Conservation (phyloP, 2,329 filamentous ascomycete species). For the Lasiodiplodia theobromae region DNA sequence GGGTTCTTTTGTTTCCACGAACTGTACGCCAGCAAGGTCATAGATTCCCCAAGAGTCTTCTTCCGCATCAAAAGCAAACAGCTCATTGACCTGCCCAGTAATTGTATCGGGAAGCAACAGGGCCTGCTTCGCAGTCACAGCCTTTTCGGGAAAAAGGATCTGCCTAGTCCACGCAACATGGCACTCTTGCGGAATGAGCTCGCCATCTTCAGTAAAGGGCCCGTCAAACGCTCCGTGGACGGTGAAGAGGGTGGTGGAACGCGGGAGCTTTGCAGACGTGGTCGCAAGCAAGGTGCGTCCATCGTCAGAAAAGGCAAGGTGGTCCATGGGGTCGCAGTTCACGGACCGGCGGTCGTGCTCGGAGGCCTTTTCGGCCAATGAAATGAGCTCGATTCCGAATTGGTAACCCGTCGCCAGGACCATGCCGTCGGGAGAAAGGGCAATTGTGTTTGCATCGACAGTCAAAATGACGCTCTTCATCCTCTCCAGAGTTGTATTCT, state of each 20-base stretch:
- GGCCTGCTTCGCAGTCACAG: constrained; percentile 47
- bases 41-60: constrained; percentile 51
- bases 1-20: constrained; percentile 49
- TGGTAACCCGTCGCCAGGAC: constrained; percentile 86
- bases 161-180: constrained; percentile 48
- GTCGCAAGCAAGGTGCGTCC: constrained; percentile 49
- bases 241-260: constrained; percentile 47
- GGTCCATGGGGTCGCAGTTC: constrained; percentile 46
- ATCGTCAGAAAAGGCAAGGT: constrained; percentile 49
- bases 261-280: constrained; percentile 44
- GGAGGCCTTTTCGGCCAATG: constrained; percentile 67
- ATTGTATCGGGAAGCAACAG: constrained; percentile 48
- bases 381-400: constrained; percentile 87
- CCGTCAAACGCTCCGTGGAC: constrained; percentile 49
- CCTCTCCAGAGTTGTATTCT: constrained; percentile 64
- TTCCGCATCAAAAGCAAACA: constrained; percentile 51
- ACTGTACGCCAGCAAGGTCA: constrained; percentile 47
- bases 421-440: constrained; percentile 79
- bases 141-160: constrained; percentile 50
- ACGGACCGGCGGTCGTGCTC: constrained; percentile 45
- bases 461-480: constrained; percentile 78
- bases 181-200: constrained; percentile 45
- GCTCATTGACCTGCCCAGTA: constrained; percentile 48
- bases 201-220: constrained; percentile 49
- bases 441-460: constrained; percentile 78